Conservation (phyloP, 306 rosid genomes). For the Pterocarpus santalinus region DNA sequence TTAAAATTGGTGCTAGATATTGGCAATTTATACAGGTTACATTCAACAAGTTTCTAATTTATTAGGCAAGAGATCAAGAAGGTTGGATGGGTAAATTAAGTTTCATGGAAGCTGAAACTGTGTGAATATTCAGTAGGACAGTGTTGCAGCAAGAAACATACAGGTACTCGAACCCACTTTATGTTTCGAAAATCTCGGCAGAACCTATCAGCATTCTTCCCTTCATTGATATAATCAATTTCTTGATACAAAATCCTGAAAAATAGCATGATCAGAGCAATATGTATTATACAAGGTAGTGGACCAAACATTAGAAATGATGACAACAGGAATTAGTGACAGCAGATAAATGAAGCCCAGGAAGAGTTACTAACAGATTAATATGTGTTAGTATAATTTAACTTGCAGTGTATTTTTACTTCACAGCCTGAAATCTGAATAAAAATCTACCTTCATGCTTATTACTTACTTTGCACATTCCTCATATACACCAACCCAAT, state of each 20-base stretch:
- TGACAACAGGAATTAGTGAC: not conserved
- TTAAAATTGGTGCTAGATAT: not conserved
- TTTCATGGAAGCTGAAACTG: conserved; percentile 24
- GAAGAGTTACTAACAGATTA: not conserved
- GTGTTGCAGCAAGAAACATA: conserved; percentile 64
- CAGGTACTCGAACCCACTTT: conserved; percentile 98
- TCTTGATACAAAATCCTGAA: conserved; percentile 92
- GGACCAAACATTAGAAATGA: not conserved
- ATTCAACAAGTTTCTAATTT: conserved; percentile 19
- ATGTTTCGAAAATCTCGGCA: conserved; percentile 87
- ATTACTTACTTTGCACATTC: conserved; percentile 80
- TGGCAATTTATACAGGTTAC: not conserved
- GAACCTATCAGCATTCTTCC: conserved; percentile 88
- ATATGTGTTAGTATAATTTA: conserved; percentile 28
- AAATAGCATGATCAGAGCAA: conserved; percentile 34
- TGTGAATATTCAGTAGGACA: conserved; percentile 29
- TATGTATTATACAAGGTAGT: conserved; percentile 3
- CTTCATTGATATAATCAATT: conserved; percentile 92
- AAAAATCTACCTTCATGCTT: not conserved
- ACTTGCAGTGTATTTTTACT: not conserved
- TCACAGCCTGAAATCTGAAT: conserved; percentile 17
- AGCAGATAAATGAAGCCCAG: not conserved
- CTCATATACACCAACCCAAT: conserved; percentile 87
- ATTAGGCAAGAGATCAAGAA: conserved; percentile 2
- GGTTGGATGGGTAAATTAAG: not conserved